Evolutionary conservation across 805 yeast genomes (phyloP).

Genomic region (Ogataea henricii): DNA sequence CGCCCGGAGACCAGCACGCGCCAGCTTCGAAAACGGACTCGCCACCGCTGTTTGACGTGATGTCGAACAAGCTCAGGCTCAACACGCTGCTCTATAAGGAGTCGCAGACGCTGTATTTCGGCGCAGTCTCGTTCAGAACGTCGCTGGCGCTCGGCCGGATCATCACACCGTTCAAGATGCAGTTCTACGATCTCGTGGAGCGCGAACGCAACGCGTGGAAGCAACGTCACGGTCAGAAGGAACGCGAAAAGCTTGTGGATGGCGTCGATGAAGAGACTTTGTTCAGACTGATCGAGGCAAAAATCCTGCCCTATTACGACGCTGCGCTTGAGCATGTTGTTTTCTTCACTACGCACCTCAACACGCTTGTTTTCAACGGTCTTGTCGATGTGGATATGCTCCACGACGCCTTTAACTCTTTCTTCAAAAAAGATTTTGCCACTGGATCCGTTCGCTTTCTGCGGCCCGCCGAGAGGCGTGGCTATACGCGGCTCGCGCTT

Average conservation of each 20-base stretch:
- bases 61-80: slow-evolving; percentile 11
- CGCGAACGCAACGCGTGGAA: slow-evolving; percentile 22
- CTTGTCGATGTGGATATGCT: slow-evolving; percentile 17
- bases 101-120: slow-evolving; percentile 17
- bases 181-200: slow-evolving; percentile 1
- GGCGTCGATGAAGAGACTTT: slow-evolving; percentile 7
- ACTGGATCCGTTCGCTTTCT: slow-evolving; percentile 7
- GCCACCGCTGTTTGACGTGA: slow-evolving; percentile 5
- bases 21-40: neutral
- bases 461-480: slow-evolving; percentile 11
- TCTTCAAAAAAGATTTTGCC: slow-evolving; percentile 11
- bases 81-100: slow-evolving; percentile 15
- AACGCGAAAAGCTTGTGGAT: neutral
- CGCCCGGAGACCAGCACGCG: neutral
- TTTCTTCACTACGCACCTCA: slow-evolving; percentile 21
- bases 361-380: slow-evolving; percentile 11
- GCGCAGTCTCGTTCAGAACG: slow-evolving; percentile 17
- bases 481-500: slow-evolving; percentile 21
- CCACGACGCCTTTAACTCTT: slow-evolving; percentile 10
- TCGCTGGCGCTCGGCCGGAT: slow-evolving; percentile 7
- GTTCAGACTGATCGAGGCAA: slow-evolving; percentile 10
- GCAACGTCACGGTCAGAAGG: slow-evolving; percentile 1
- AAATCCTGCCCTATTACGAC: slow-evolving; percentile 15
- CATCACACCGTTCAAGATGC: neutral
- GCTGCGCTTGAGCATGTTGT: slow-evolving; percentile 27